These are phyloP conservation scores for Fusarium redolens DNA, from an alignment of 2,329 filamentous ascomycete genomes.

Conservation along the genomic window DNA sequence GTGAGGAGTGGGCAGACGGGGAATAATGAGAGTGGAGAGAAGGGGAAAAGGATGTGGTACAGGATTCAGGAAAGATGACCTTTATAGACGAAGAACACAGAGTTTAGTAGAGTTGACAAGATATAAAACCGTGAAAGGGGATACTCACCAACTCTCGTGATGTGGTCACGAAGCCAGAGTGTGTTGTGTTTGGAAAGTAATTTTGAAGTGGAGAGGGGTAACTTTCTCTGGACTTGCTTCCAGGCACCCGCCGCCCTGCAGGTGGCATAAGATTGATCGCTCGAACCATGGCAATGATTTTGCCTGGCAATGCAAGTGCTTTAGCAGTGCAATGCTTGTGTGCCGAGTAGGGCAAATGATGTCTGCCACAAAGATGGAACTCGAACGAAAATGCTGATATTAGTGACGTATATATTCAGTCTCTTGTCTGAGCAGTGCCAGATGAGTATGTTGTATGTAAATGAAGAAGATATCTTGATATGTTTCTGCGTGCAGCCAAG, in stretches of 20 bases:
- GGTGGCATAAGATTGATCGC: background rate
- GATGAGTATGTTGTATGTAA: background rate
- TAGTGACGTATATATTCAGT: background rate
- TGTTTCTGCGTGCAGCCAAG: background rate
- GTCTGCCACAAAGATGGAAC: background rate
- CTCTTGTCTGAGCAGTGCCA: too few species aligned
- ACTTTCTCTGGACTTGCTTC: background rate
- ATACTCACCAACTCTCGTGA: constrained; percentile 16
- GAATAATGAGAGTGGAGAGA: background rate
- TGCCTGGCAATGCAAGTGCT: background rate
- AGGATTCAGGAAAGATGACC: background rate
- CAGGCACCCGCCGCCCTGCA: background rate
- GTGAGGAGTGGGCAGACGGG: background rate
- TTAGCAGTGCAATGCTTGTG: background rate
- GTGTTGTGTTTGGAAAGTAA: background rate
- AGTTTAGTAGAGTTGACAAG: background rate
- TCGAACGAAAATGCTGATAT: background rate
- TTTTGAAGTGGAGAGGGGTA: background rate
- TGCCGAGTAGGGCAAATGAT: background rate
- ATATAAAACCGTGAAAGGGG: background rate
- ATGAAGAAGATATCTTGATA: background rate
- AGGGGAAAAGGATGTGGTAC: background rate
- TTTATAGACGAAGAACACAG: background rate
- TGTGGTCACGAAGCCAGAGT: background rate
- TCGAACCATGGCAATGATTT: background rate